These are phyloP conservation scores for Ophiosphaerella korrae DNA, from an alignment of 2,329 filamentous ascomycete genomes.

Conservation along the genomic window DNA sequence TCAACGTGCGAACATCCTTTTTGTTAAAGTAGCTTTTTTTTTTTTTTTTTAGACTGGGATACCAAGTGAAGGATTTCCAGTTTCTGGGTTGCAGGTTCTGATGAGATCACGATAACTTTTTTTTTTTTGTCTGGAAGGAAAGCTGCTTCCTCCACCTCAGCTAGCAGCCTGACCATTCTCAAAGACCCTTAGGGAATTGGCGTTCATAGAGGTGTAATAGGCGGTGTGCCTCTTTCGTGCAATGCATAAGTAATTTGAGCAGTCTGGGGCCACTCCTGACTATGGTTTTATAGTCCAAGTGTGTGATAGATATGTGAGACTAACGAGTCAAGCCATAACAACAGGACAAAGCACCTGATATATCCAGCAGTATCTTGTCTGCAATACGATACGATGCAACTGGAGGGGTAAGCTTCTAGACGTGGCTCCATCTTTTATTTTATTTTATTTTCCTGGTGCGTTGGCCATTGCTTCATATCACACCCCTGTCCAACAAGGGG, in stretches of 20 bases:
- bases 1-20: constrained; percentile 8
- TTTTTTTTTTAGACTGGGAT: constrained; percentile 26
- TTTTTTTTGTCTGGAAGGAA: constrained; percentile 9
- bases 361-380: too few species aligned
- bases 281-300: not conserved
- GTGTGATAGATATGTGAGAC: not conserved
- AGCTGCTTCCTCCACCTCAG: constrained; percentile 3
- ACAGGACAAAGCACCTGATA: too few species aligned
- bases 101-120: constrained; percentile 13
- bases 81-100: constrained; percentile 4
- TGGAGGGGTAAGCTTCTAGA: too few species aligned
- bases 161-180: not conserved
- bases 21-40: constrained; percentile 13
- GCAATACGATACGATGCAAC: too few species aligned
- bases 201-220: constrained; percentile 37
- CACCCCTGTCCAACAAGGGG: not conserved
- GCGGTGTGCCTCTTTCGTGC: not conserved
- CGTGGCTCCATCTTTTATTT: too few species aligned
- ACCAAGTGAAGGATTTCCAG: constrained; percentile 12
- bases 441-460: too few species aligned
- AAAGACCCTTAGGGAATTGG: constrained; percentile 28
- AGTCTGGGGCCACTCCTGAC: not conserved
- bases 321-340: not conserved
- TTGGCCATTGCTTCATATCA: not conserved
- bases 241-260: not conserved